Evolutionary conservation across 768 basidiomycete species (phyloP).

Genomic region (Leccinum subgranulosum): DNA sequence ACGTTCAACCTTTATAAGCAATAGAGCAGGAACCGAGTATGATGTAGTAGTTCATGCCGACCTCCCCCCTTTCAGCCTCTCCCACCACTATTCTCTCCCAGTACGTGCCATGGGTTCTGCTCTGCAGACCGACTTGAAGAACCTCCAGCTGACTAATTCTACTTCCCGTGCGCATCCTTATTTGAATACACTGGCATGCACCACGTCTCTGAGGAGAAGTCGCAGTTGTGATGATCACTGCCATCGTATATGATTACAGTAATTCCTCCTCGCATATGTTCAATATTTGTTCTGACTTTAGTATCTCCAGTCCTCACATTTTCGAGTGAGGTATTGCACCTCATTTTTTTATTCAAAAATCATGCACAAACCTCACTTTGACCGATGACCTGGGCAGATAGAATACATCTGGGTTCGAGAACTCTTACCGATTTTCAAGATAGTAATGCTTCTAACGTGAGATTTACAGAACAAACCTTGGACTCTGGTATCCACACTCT

Average conservation of each 20-base stretch:
- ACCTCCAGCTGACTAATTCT: too few species aligned
- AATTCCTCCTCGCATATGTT: background rate
- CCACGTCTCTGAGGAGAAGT: background rate
- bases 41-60: too few species aligned
- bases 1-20: too few species aligned
- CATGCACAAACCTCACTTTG: background rate
- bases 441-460: slow-evolving; percentile 1
- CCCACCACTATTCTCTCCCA: too few species aligned
- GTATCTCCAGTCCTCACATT: slow-evolving; percentile 6
- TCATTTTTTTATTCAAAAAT: background rate
- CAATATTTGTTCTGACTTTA: background rate
- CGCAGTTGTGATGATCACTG: background rate
- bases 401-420: slow-evolving; percentile 13
- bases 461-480: slow-evolving; percentile 1
- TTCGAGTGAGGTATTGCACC: slow-evolving; percentile 3
- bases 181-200: too few species aligned
- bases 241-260: background rate
- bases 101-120: too few species aligned
- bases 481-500: slow-evolving; percentile 11
- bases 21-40: too few species aligned
- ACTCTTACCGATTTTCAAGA: too few species aligned
- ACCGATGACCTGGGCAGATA: background rate
- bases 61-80: too few species aligned
- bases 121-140: too few species aligned
- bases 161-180: too few species aligned